Evolutionary conservation across 2,329 filamentous ascomycete species (phyloP), one percentile per base, ranked within the genome.

Genomic region (Fusarium solani-melongenae): DNA sequence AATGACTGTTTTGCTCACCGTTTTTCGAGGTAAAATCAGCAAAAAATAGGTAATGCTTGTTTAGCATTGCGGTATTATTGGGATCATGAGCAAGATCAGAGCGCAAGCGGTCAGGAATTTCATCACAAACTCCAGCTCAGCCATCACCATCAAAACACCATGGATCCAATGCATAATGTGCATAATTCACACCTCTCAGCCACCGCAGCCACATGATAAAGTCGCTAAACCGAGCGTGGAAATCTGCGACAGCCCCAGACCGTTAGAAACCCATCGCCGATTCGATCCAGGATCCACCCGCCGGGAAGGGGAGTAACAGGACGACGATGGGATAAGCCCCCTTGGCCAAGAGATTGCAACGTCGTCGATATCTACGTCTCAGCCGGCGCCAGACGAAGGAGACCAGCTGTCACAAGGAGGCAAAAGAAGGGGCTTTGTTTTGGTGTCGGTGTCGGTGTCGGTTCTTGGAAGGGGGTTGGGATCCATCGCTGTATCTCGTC

Each of bases 291-390:
- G 70, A 41, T 65, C 71, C 67, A 73, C 63, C 36, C 46, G 15
- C 20, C 20, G 17, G 24, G 66, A 56, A 36, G 22, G 49, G 49
- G 20, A 44, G 22, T 22, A 17, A 38, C 31, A 51, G n/a, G 27
- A 36, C 14, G 24, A 31, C 24, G 46, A 51, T 51, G 22, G 66
- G 63, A 39, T 68, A 36, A 51, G 51, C 62, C 63, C 67, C 59
- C 46, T 51, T 58, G 38, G 34, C 11, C 38, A 11, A 70, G 17
- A 72, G 34, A 66, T 39, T 67, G 70, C 67, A 73, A 71, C 70
- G 36, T 67, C 55, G 67, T 71, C 49, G 66, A 56, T 38, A 59
- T 71, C 51, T 24, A 71, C 56, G 71, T 73, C 71, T 73, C 70
- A 73, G 39, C 59, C 59, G 59, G 67, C 67, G 70, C 62, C 61